A percentile compares a stretch with the other conserved stretches of the same genome.
Conservation (phyloP, 768 basidiomycete genomes). For the Omphalotus guepiniiformis region DNA sequence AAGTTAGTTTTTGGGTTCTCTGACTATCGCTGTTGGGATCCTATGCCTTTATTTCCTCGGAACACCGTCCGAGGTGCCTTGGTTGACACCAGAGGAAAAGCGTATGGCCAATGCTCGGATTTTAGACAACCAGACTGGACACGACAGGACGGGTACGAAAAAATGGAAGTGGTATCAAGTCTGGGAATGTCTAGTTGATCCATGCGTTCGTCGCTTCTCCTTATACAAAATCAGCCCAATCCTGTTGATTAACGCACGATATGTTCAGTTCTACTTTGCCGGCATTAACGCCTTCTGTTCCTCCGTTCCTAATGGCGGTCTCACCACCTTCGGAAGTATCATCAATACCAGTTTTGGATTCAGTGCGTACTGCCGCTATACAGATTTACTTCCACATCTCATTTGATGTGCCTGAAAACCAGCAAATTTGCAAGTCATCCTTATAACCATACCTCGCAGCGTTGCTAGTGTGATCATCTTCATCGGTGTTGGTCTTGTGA, state of each 20-base stretch:
- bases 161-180: slow-evolving; percentile 12
- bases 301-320: slow-evolving; percentile 9
- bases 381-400: background rate
- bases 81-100: slow-evolving; percentile 9
- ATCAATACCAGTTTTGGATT: slow-evolving; percentile 9
- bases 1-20: slow-evolving; percentile 8
- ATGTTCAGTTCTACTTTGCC: slow-evolving; percentile 8
- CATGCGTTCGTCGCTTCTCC: slow-evolving; percentile 2
- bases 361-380: background rate
- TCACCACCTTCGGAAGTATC: slow-evolving; percentile 11
- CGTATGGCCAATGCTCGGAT: slow-evolving; percentile 10
- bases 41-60: slow-evolving; percentile 10
- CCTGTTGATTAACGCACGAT: no score
- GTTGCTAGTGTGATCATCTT: slow-evolving; percentile 6
- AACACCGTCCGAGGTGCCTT: slow-evolving; percentile 9
- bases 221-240: no score
- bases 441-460: slow-evolving; percentile 3
- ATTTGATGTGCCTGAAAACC: background rate
- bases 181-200: slow-evolving; percentile 7
- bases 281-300: slow-evolving; percentile 4
- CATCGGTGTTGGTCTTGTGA: slow-evolving; percentile 7
- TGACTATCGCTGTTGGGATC: slow-evolving; percentile 6
- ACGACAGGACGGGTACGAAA: slow-evolving; percentile 7
- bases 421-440: slow-evolving; percentile 7
- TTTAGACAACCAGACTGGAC: slow-evolving; percentile 9